Conservation (phyloP, 768 basidiomycete species). For the Boletus vermiculosoides region DNA sequence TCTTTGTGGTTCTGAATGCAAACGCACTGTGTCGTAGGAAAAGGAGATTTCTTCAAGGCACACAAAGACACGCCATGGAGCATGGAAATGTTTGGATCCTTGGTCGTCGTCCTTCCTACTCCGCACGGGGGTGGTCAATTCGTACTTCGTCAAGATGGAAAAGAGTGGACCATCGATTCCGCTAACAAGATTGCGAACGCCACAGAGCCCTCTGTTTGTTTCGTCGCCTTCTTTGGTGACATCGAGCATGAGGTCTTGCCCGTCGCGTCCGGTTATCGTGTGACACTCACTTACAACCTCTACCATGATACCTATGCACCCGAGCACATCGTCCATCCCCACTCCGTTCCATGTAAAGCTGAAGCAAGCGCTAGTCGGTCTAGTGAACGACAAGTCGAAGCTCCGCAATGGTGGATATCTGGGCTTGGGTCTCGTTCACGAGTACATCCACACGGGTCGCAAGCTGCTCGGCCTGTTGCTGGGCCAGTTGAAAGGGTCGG, state of each 20-base stretch:
- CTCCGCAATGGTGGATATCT: slow-evolving; percentile 10
- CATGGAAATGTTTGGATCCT: slow-evolving; percentile 48
- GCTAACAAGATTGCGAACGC: no score
- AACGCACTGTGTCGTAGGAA: background rate
- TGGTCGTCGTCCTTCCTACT: slow-evolving; percentile 51
- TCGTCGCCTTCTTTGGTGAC: no score
- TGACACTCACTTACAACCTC: no score
- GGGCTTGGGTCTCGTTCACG: slow-evolving; percentile 12
- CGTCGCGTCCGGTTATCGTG: no score
- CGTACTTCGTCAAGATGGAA: slow-evolving; percentile 3
- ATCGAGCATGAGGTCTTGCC: no score
- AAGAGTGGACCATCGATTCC: no score
- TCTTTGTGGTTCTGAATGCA: no score
- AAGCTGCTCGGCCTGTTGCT: background rate
- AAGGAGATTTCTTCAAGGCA: slow-evolving; percentile 9
- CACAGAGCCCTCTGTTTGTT: no score
- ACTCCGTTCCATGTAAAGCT: no score
- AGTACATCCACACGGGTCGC: slow-evolving; percentile 1
- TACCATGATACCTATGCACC: no score
- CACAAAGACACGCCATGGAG: slow-evolving; percentile 35
- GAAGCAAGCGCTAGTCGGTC: no score
- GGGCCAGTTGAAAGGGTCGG: slow-evolving; percentile 15
- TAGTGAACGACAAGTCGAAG: background rate
- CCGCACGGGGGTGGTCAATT: slow-evolving; percentile 13
- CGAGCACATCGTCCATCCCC: no score